Percentiles rank a stretch among this genome's conserved stretches.
These are phyloP conservation scores for Eucommia ulmoides DNA, from an alignment of 257 asterid genomes.

Conservation along the genomic window DNA sequence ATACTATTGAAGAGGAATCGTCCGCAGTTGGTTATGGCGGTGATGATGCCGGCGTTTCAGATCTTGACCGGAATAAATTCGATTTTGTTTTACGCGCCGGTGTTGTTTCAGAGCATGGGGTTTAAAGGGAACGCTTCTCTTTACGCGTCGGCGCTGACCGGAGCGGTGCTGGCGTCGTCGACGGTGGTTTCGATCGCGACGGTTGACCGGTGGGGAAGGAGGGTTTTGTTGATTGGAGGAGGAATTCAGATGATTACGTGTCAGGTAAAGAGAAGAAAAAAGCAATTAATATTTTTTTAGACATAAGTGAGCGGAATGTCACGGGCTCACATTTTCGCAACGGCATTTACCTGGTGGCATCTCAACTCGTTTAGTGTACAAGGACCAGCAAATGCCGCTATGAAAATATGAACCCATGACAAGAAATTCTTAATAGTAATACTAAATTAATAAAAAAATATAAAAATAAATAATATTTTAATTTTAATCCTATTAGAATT, in stretches of 20 bases:
- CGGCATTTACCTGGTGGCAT: too few relatives aligned
- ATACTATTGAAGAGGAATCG: slow-evolving; percentile 13
- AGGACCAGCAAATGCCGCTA: too few relatives aligned
- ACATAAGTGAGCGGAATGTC: too few relatives aligned
- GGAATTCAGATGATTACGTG: neutral
- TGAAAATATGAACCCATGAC: too few relatives aligned
- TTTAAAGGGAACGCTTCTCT: slow-evolving; percentile 2
- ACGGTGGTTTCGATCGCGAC: neutral
- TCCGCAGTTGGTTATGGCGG: slow-evolving; percentile 20
- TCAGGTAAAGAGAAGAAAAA: too few relatives aligned
- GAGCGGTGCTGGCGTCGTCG: neutral
- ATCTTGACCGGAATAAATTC: slow-evolving; percentile 15
- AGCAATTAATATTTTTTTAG: too few relatives aligned
- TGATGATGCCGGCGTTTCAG: slow-evolving; percentile 12
- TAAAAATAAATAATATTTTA: too few relatives aligned
- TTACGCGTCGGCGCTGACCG: slow-evolving; percentile 6
- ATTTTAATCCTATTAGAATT: too few relatives aligned
- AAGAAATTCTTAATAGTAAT: too few relatives aligned
- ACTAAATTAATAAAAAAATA: too few relatives aligned
- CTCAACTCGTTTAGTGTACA: too few relatives aligned
- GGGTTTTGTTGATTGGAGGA: neutral
- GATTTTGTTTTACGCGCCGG: slow-evolving; percentile 17
- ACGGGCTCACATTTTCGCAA: too few relatives aligned
- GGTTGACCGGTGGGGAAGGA: neutral
- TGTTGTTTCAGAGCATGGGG: slow-evolving; percentile 13